phyloP scores from a whole-genome alignment of 768 basidiomycete species.

The Mycena maculata region DNA sequence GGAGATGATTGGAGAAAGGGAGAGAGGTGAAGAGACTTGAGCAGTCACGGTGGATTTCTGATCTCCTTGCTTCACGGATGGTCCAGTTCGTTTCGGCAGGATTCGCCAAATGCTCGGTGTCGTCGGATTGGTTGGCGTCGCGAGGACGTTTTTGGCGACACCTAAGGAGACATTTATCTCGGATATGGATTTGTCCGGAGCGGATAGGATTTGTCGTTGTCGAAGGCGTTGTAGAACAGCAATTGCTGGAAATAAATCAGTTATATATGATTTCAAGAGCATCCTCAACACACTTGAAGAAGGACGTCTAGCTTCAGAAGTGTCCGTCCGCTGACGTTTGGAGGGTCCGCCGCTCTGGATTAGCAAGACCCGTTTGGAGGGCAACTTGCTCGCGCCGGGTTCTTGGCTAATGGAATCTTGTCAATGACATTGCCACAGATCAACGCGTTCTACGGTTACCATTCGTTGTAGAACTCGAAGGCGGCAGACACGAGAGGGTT shows the following conservation, averaged over 20 bases:
- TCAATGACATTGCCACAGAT: background rate
- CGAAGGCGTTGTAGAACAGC: conserved; percentile 16
- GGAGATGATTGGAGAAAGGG: background rate
- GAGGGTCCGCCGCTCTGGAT: background rate
- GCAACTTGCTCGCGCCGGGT: background rate
- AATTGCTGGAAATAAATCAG: background rate
- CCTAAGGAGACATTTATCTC: background rate
- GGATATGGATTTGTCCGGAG: background rate
- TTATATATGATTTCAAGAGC: background rate
- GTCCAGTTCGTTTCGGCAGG: no score
- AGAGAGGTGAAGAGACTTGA: background rate
- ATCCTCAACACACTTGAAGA: background rate
- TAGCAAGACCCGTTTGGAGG: conserved; percentile 1
- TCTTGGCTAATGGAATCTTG: background rate
- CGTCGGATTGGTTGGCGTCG: background rate
- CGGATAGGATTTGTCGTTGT: conserved; percentile 10
- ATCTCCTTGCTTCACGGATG: background rate
- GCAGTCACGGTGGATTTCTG: background rate
- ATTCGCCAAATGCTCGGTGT: background rate
- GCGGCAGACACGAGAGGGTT: conserved; percentile 16
- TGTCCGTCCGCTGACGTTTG: conserved; percentile 12
- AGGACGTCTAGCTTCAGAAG: background rate
- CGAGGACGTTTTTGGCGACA: background rate
- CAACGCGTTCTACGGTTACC: background rate
- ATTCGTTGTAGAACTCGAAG: background rate